Base-by-base conservation (phyloP, 208 protist species). In the Acanthamoeba royreba region DNA sequence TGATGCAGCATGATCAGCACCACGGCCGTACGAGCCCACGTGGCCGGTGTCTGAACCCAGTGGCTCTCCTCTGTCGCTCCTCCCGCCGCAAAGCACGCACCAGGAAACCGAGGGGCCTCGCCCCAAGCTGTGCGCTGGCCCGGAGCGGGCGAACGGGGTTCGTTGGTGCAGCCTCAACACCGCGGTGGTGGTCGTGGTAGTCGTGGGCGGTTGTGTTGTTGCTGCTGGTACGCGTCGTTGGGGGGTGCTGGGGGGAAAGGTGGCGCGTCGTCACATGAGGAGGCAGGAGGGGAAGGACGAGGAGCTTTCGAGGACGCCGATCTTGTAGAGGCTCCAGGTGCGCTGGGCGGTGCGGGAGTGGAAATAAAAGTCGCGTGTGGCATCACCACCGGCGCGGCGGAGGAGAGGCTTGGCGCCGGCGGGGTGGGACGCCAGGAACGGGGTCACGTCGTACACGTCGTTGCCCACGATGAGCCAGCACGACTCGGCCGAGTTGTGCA, bases 381-480 rank as follows among this genome's bases (percentile, higher is more conserved):
- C 83, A 46, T 90, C 83, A 31, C 35, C 40, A 25, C 83, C 83
- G 11, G 83, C 83, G 13, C 40, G 83, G 11, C 83, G 83, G 1
- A 90, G 83, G 46, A 90, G 28, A 49, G 83, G 40, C 35, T 90
- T 69, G 83, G 83, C 83, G 25, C 83, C 83, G 5, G 83, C 83
- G 25, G 83, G 83, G 33, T 90, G 83, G 13, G 25, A 19, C 1
- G 11, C 19, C 25, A 90, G 83, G 35, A 90, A 90, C 33, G 83
- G 25, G 22, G 83, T 90, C 22, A 90, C 83, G 42, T 90, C 83
- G 47, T 90, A 90, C 35, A 90, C 83, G 19, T 90, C 40, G 40
- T 42, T 55, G 11, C 83, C 53, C 19, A 90, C 83, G 31, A 90
- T 90, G 17, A 90, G 40, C 83, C 83, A 90, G 17, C 83, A 90